These are phyloP conservation scores for Sphagnum tenellum DNA, from an alignment of 225 moss, liverwort and hornwort species.

Conservation along the genomic window DNA sequence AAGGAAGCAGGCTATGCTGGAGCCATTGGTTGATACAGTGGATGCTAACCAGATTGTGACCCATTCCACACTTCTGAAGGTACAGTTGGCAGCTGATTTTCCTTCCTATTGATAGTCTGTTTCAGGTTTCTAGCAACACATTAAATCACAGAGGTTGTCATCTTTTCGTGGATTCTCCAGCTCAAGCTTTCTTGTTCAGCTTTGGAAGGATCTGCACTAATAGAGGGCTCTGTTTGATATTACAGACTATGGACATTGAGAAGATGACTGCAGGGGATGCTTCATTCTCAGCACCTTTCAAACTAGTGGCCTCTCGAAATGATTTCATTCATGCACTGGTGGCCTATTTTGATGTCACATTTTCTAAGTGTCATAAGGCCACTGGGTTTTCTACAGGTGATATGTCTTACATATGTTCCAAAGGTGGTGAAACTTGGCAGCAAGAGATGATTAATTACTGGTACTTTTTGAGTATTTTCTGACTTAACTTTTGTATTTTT, in stretches of 20 bases:
- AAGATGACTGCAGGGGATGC: slow-evolving; percentile 89
- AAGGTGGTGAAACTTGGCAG: too few species aligned
- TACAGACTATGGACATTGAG: slow-evolving; percentile 92
- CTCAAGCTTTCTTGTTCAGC: too few species aligned
- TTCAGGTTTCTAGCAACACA: too few species aligned
- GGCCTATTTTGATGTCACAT: slow-evolving; percentile 91
- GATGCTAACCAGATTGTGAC: slow-evolving; percentile 94
- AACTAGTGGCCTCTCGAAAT: slow-evolving; percentile 82
- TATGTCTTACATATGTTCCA: too few species aligned
- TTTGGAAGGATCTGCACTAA: too few species aligned
- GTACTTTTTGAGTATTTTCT: too few species aligned
- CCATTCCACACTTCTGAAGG: slow-evolving; percentile 75
- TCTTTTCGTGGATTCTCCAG: too few species aligned
- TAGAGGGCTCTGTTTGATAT: neutral
- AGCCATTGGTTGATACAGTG: slow-evolving; percentile 93
- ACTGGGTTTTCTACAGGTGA: slow-evolving; percentile 95
- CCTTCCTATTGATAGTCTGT: too few species aligned
- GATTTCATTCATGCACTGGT: slow-evolving; percentile 96
- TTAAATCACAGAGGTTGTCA: too few species aligned
- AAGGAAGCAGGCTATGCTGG: slow-evolving; percentile 95
- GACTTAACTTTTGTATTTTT: neutral
- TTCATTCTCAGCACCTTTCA: slow-evolving; percentile 94
- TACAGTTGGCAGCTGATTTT: slow-evolving; percentile 7
- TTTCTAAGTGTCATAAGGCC: slow-evolving; percentile 91
- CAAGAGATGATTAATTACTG: too few species aligned